These are phyloP conservation scores for Auricularia auricula-judae DNA, from an alignment of 768 basidiomycete species.

Conservation along the genomic window DNA sequence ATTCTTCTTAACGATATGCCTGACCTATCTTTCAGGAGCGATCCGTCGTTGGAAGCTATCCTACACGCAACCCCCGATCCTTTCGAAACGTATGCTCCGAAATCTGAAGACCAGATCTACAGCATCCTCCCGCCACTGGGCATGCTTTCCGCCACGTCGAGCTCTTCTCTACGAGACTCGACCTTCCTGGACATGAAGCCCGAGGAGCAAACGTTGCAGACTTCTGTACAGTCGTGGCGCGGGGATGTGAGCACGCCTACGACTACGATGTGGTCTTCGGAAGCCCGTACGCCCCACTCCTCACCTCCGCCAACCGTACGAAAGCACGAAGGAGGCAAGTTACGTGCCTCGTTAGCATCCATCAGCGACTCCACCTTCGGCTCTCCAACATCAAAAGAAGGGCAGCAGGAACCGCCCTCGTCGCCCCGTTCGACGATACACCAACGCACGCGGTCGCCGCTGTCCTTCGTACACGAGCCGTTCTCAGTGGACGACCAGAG, in stretches of 20 bases:
- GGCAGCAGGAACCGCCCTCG: background rate
- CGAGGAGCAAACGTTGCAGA: background rate
- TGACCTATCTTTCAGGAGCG: slow-evolving; percentile 31
- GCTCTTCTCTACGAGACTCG: slow-evolving; percentile 27
- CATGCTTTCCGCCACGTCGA: slow-evolving; percentile 52
- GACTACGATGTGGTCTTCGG: background rate
- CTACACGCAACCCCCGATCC: slow-evolving; percentile 84
- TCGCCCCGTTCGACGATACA: background rate
- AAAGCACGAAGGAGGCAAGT: background rate
- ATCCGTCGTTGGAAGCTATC: slow-evolving; percentile 86
- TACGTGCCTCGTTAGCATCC: background rate
- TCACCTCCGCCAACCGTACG: background rate
- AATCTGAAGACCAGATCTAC: slow-evolving; percentile 85
- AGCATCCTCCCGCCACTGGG: slow-evolving; percentile 83
- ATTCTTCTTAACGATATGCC: background rate
- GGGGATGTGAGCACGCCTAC: background rate
- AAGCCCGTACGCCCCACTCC: background rate
- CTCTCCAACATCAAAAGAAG: background rate
- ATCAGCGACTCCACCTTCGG: background rate
- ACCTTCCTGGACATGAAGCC: background rate
- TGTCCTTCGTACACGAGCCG: background rate
- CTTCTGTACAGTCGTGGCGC: background rate
- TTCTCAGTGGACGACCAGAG: background rate
- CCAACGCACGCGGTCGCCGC: background rate
- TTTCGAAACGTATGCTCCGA: slow-evolving; percentile 84